Percentiles rank a stretch among this genome's conserved stretches.
Conservation (phyloP, 2,329 filamentous ascomycete genomes). For the Claviceps purpurea region DNA sequence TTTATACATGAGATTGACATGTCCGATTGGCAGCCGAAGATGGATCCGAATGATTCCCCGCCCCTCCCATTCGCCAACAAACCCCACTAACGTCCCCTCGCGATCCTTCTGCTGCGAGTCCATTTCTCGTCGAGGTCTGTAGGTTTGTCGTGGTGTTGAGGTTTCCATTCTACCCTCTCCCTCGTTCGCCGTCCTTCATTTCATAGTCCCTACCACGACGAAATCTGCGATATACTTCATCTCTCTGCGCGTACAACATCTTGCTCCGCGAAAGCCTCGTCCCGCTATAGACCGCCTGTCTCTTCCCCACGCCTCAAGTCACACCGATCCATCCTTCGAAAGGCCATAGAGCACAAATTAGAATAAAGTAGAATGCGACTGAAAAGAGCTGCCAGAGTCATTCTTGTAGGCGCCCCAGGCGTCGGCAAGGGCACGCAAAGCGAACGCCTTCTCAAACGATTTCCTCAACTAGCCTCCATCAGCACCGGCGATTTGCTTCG, state of each 20-base stretch:
- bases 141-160: too few species aligned
- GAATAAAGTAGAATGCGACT: conserved; percentile 54
- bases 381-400: conserved; percentile 74
- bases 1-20: not conserved
- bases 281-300: not conserved
- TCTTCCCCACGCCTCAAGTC: not conserved
- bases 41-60: too few species aligned
- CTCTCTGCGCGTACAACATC: too few species aligned
- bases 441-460: conserved; percentile 72
- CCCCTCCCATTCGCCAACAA: too few species aligned
- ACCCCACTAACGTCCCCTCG: too few species aligned
- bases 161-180: too few species aligned
- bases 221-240: too few species aligned
- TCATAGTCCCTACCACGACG: too few species aligned
- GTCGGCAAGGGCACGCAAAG: conserved; percentile 96
- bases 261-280: not conserved
- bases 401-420: conserved; percentile 89
- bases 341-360: conserved; percentile 8
- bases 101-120: too few species aligned
- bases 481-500: conserved; percentile 88
- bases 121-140: too few species aligned
- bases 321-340: not conserved
- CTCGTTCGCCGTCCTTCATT: too few species aligned
- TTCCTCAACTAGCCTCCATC: conserved; percentile 79
- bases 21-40: not conserved